These are phyloP conservation scores for Cladophialophora yegresii DNA, from an alignment of 2,329 filamentous ascomycete species.

Conservation along the genomic window DNA sequence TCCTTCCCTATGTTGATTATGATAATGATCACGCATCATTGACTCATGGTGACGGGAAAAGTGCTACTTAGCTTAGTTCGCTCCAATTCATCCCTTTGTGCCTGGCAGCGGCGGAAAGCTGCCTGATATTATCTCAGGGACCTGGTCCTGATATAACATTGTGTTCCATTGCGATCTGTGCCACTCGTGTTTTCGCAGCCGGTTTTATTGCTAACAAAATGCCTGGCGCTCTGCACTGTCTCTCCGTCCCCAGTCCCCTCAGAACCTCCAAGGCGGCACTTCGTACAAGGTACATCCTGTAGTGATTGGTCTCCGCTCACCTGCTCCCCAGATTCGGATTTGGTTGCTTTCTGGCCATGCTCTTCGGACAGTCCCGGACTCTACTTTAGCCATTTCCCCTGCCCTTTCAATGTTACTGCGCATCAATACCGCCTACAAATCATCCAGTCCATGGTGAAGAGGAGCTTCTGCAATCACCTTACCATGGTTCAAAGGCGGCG, in stretches of 20 bases:
- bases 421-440: background rate
- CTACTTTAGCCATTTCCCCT: background rate
- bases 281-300: no score
- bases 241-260: background rate
- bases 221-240: background rate
- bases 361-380: background rate
- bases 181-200: background rate
- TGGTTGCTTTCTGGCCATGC: background rate
- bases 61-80: constrained; percentile 9
- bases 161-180: background rate
- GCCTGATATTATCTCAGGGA: constrained; percentile 4
- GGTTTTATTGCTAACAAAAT: background rate
- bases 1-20: background rate
- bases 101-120: constrained; percentile 29
- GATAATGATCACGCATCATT: background rate
- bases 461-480: background rate
- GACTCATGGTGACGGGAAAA: constrained; percentile 2
- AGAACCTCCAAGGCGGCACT: background rate
- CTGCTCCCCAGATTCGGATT: background rate
- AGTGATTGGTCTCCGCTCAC: background rate
- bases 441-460: background rate
- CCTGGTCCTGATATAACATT: background rate
- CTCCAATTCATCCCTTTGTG: constrained; percentile 6
- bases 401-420: background rate
- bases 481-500: background rate